phyloP scores from a whole-genome alignment of 495 filamentous ascomycete genomes.

The Gamarada debralockiae region DNA sequence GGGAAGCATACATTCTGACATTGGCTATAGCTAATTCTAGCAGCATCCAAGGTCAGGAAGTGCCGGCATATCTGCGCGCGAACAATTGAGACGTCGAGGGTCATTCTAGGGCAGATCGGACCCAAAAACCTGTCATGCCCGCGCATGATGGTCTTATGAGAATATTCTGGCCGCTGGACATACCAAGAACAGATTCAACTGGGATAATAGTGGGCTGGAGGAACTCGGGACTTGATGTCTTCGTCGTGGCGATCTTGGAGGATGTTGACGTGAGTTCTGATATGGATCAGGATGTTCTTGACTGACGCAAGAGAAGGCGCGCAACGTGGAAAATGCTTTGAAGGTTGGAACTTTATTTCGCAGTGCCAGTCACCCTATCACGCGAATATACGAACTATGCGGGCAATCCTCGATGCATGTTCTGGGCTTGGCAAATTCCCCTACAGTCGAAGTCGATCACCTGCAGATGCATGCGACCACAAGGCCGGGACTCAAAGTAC shows the following conservation, averaged over 20 bases:
- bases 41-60: conserved; percentile 83
- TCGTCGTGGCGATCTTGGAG: conserved; percentile 85
- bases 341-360: conserved; percentile 79
- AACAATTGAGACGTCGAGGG: conserved; percentile 89
- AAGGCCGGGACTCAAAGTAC: conserved; percentile 50
- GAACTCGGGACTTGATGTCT: conserved; percentile 86
- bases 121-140: conserved; percentile 60
- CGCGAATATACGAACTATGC: conserved; percentile 78
- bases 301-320: conserved; percentile 33
- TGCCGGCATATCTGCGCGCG: conserved; percentile 87
- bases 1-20: conserved; percentile 17
- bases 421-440: conserved; percentile 71
- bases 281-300: neutral
- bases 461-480: conserved; percentile 68
- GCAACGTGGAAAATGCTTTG: conserved; percentile 83
- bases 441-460: conserved; percentile 53
- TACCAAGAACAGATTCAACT: conserved; percentile 61
- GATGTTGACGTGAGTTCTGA: conserved; percentile 73
- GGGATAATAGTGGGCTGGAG: conserved; percentile 94
- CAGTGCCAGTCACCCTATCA: conserved; percentile 75
- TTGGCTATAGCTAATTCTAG: conserved; percentile 13
- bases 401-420: conserved; percentile 80
- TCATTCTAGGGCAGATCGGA: conserved; percentile 66
- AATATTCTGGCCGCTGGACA: conserved; percentile 96
- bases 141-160: conserved; percentile 95